These are phyloP conservation scores for Lactarius sanguifluus DNA, from an alignment of 768 basidiomycete species.

Conservation along the genomic window DNA sequence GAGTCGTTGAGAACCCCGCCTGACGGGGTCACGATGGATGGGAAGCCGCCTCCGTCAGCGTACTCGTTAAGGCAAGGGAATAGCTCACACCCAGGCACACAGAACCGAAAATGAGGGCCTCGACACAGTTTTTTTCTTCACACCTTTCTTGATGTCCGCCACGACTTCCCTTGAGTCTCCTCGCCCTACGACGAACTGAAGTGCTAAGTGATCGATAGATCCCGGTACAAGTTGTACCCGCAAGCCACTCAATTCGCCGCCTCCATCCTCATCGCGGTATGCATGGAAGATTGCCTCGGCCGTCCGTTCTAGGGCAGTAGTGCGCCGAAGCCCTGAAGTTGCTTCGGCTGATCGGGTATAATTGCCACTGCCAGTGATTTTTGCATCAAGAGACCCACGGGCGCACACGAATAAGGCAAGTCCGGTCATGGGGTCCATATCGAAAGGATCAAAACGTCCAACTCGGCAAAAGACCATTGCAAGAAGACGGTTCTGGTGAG, in stretches of 20 bases:
- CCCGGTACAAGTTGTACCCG: background rate
- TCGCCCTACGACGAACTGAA: background rate
- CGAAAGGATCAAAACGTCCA: background rate
- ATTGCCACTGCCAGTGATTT: conserved; percentile 20
- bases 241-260: background rate
- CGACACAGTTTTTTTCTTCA: background rate
- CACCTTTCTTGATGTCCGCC: conserved; percentile 4
- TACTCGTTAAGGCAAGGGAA: conserved; percentile 15
- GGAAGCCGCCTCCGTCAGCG: conserved; percentile 14
- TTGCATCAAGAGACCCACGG: conserved; percentile 6
- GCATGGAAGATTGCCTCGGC: background rate
- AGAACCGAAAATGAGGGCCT: background rate
- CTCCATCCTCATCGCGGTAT: background rate
- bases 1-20: conserved; percentile 4
- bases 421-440: conserved; percentile 13
- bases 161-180: background rate
- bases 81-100: conserved; percentile 18
- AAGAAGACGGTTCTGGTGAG: conserved; percentile 1
- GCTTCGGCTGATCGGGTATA: conserved; percentile 19
- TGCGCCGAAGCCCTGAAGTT: conserved; percentile 10
- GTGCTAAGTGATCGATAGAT: background rate
- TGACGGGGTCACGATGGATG: conserved; percentile 3
- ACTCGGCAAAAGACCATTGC: conserved; percentile 4
- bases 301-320: conserved; percentile 20
- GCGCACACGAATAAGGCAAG: conserved; percentile 13